phyloP scores from a whole-genome alignment of 1,284 basidiomycete genomes.

The Pulchroboletus neoregius region DNA sequence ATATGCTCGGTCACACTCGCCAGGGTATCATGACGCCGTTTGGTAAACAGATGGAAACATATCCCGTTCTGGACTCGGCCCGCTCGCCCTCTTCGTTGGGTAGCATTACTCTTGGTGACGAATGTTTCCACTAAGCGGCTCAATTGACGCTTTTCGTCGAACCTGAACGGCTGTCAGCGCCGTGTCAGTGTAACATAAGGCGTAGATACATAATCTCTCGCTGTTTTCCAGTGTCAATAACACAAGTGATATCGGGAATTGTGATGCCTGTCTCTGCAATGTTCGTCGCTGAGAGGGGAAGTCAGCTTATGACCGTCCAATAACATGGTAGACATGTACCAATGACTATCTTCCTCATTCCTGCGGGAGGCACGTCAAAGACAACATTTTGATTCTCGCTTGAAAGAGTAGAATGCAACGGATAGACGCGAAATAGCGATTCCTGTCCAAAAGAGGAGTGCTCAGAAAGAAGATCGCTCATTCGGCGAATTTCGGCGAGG shows the following conservation, averaged over 20 bases:
- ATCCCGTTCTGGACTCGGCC: slow-evolving; percentile 90
- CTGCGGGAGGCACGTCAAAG: slow-evolving; percentile 80
- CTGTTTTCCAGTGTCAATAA: slow-evolving; percentile 95
- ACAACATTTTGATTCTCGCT: slow-evolving; percentile 89
- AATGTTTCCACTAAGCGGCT: slow-evolving; percentile 92
- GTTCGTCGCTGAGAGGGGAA: slow-evolving; percentile 46
- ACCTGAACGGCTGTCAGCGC: slow-evolving; percentile 45
- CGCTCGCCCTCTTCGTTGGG: slow-evolving; percentile 87
- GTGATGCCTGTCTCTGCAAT: slow-evolving; percentile 92
- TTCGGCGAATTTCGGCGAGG: slow-evolving; percentile 84
- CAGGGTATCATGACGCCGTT: slow-evolving; percentile 75
- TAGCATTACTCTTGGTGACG: slow-evolving; percentile 90
- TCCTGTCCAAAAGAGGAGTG: slow-evolving; percentile 73
- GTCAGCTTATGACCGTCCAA: slow-evolving; percentile 62
- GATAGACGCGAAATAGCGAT: slow-evolving; percentile 73
- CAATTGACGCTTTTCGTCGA: slow-evolving; percentile 97
- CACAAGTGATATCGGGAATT: slow-evolving; percentile 97
- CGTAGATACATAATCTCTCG: slow-evolving; percentile 75
- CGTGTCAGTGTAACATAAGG: not conserved
- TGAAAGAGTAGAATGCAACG: slow-evolving; percentile 91
- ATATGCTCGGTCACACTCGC: slow-evolving; percentile 35
- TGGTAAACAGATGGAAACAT: slow-evolving; percentile 97
- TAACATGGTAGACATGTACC: slow-evolving; percentile 43
- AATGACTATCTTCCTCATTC: slow-evolving; percentile 89
- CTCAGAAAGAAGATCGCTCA: slow-evolving; percentile 79